phyloP scores from a whole-genome alignment of 805 yeast genomes.

The Schwanniomyces pseudopolymorphus region DNA sequence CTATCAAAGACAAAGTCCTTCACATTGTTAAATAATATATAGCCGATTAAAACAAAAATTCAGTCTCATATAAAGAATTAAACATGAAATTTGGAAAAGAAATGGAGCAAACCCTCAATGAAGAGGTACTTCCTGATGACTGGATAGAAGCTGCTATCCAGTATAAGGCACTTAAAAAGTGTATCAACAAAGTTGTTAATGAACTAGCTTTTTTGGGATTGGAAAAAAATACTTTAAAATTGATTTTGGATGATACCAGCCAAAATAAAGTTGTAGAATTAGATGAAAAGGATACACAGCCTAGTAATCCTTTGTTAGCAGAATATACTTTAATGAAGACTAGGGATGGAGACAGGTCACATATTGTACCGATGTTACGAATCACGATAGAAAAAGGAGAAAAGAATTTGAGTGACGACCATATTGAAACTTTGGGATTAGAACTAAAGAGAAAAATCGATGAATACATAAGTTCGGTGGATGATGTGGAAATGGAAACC shows the following conservation, averaged over 20 bases:
- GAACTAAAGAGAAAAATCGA: conserved; percentile 28
- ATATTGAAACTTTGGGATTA: conserved; percentile 28
- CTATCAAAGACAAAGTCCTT: not conserved
- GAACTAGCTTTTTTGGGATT: conserved; percentile 64
- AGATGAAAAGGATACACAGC: conserved; percentile 28
- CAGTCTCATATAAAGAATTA: no score
- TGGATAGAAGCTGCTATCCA: conserved; percentile 73
- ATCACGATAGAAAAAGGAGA: conserved; percentile 33
- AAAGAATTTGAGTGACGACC: conserved; percentile 29
- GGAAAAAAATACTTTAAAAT: conserved; percentile 42
- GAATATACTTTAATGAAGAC: conserved; percentile 39
- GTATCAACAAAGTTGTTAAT: conserved; percentile 60
- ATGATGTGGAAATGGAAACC: conserved; percentile 6
- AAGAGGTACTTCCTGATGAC: conserved; percentile 60
- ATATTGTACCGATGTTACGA: conserved; percentile 38
- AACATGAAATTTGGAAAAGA: conserved; percentile 76
- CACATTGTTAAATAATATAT: not conserved
- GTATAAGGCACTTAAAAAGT: conserved; percentile 68
- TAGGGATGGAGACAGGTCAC: conserved; percentile 12
- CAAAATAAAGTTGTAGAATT: conserved; percentile 29
- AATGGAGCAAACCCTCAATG: conserved; percentile 60
- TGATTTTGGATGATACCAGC: conserved; percentile 30
- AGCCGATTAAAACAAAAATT: not conserved
- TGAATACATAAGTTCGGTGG: conserved; percentile 17
- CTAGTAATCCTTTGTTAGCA: conserved; percentile 41